A percentile compares a stretch with the other conserved stretches of the same genome.
Evolutionary conservation across 2,329 filamentous ascomycete species (phyloP).

Genomic region (Dryadomyces quercus-mongolicae): DNA sequence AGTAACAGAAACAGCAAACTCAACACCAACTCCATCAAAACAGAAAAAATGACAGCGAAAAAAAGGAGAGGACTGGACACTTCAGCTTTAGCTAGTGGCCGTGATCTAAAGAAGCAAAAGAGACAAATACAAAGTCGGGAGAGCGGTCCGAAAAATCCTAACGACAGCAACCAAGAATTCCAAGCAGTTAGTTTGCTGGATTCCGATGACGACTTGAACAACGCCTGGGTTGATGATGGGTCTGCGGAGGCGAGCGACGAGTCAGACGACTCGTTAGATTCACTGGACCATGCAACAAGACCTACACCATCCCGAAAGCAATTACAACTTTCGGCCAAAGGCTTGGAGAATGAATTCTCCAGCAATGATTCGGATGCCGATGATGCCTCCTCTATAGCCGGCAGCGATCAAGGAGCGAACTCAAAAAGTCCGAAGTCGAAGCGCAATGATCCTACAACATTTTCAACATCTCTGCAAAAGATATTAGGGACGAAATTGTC

Average conservation of each 20-base stretch:
- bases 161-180: conserved; percentile 29
- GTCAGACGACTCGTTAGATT: conserved; percentile 22
- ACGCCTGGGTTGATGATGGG: conserved; percentile 38
- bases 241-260: conserved; percentile 18
- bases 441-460: conserved; percentile 82
- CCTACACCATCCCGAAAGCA: conserved; percentile 5
- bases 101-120: not conserved
- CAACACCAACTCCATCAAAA: not conserved
- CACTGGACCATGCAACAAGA: conserved; percentile 15
- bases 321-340: conserved; percentile 25
- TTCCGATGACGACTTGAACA: conserved; percentile 44
- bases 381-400: conserved; percentile 14
- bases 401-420: conserved; percentile 3
- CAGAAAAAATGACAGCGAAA: not conserved
- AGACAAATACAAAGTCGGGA: conserved; percentile 38
- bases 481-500: conserved; percentile 86
- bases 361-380: conserved; percentile 20
- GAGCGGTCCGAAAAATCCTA: conserved; percentile 25
- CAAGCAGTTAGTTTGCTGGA: conserved; percentile 41
- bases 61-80: conserved; percentile 5
- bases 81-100: not conserved
- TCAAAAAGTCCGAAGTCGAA: conserved; percentile 47
- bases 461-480: conserved; percentile 86
- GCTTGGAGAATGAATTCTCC: conserved; percentile 20
- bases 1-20: not conserved